phyloP scores from a whole-genome alignment of 495 filamentous ascomycete genomes.

The Symbiotaphrina buchneri region DNA sequence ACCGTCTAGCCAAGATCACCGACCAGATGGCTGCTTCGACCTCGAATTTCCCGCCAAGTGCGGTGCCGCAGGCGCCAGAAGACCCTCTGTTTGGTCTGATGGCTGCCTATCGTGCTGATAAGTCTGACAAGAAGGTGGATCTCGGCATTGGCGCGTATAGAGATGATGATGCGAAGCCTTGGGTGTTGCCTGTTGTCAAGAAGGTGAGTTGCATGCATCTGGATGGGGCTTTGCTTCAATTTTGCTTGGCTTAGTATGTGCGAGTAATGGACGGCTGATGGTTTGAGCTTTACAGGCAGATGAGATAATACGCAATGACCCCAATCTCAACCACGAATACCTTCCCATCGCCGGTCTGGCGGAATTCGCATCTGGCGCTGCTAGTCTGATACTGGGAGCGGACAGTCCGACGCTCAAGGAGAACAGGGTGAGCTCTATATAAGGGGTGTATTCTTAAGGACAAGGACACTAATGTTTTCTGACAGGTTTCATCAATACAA shows the following conservation, averaged over 20 bases:
- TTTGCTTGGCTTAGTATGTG: slow-evolving; percentile 1
- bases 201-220: slow-evolving; percentile 33
- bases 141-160: slow-evolving; percentile 92
- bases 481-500: slow-evolving; percentile 35
- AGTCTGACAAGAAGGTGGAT: slow-evolving; percentile 76
- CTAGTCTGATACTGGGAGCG: slow-evolving; percentile 67
- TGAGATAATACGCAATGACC: slow-evolving; percentile 65
- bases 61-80: slow-evolving; percentile 76
- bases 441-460: background rate
- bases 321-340: slow-evolving; percentile 90
- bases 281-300: slow-evolving; percentile 43
- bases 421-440: slow-evolving; percentile 36
- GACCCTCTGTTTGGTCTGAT: slow-evolving; percentile 91
- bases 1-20: slow-evolving; percentile 24
- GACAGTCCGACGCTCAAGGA: slow-evolving; percentile 65
- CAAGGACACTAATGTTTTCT: slow-evolving; percentile 1
- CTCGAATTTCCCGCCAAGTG: slow-evolving; percentile 55
- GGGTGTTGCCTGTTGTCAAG: slow-evolving; percentile 89
- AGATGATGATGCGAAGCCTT: slow-evolving; percentile 76
- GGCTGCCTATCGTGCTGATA: slow-evolving; percentile 69
- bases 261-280: background rate
- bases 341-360: slow-evolving; percentile 82
- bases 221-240: background rate
- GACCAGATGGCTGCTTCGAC: slow-evolving; percentile 26
- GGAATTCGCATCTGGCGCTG: slow-evolving; percentile 66